Evolutionary conservation across 352 stramenopile species (phyloP), one percentile per base, ranked within the genome.

Genomic region (Bremia lactucae): DNA sequence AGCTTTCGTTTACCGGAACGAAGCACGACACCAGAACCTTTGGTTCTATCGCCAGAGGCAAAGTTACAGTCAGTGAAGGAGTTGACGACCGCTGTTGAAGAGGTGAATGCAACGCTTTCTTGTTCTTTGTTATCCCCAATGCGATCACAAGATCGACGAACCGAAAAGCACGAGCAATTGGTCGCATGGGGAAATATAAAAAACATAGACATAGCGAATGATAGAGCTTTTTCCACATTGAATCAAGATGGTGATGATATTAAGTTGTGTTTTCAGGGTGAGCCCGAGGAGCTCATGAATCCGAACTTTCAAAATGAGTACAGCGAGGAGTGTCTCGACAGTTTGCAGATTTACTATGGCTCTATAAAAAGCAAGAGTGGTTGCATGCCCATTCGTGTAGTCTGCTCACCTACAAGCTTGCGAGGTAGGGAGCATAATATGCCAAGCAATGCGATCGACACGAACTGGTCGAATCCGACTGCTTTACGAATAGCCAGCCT

Each of bases 251-350:
- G 63, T 6, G 66, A 67, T 13, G 46, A 68, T n/a, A 43, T 65
- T 6, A 51, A 67, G 28, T 59, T 36, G 6, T 59, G 61, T 2
- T 80, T 83, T 29, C 56, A 73, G n/a, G 62, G 59, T 0, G 68
- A 83, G 28, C 62, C 63, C 0, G 70, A 87, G 26, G 74, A 74
- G 43, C 45, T 86, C 10, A 82, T 90, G 68, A 82, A 83, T 36
- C 70, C 72, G 11, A 86, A 88, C 49, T 90, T 83, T 34, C 68
- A 85, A 49, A 76, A 57, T 35, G 75, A 83, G 42, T 90, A 90
- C 40, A 83, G 68, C 22, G 71, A 87, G 39, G 78, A 90, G 37
- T 87, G 72, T 44, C 62, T 78, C 18, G 75, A 87, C 49, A 88
- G 78, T 42, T 59, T 75, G 50, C 71, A 78, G 25, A 79, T 82